These are phyloP conservation scores for Euphorbia lathyris DNA, from an alignment of 345 rosid species.

Conservation along the genomic window DNA sequence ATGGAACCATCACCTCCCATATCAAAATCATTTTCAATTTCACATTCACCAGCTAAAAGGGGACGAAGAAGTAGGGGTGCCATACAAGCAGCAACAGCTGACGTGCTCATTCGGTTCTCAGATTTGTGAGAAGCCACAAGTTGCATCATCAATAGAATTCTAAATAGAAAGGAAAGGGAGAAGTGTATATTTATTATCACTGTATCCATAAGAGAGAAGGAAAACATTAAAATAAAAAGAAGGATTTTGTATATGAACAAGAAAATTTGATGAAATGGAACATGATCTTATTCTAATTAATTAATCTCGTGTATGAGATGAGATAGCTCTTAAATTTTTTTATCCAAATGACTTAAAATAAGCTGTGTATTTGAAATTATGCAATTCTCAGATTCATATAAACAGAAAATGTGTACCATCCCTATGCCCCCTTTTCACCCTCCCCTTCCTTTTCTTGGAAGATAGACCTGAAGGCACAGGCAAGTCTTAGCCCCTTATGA, in stretches of 20 bases:
- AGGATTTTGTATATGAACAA: not conserved
- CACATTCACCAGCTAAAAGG: constrained; percentile 94
- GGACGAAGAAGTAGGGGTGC: constrained; percentile 99
- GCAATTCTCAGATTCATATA: not conserved
- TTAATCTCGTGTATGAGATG: constrained; percentile 3
- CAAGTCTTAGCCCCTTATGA: not conserved
- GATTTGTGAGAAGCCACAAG: constrained; percentile 67
- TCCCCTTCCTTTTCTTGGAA: too few species aligned
- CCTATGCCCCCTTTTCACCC: not conserved
- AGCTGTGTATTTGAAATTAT: not conserved
- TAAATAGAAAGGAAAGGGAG: constrained; percentile 36
- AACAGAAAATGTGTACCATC: not conserved
- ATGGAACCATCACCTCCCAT: constrained; percentile 93
- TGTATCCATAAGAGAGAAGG: not conserved
- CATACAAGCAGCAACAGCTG: constrained; percentile 99
- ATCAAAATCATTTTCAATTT: constrained; percentile 82
- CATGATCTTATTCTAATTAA: not conserved
- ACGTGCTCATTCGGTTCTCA: constrained; percentile 86
- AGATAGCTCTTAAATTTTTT: not conserved
- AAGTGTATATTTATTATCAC: not conserved
- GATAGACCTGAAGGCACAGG: not conserved
- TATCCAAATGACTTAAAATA: not conserved
- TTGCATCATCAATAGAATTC: constrained; percentile 96
- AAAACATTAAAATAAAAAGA: constrained; percentile 7
- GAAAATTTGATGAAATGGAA: not conserved